Base-by-base conservation (phyloP, 2,329 filamentous ascomycete genomes). In the Paraphoma sp. region DNA sequence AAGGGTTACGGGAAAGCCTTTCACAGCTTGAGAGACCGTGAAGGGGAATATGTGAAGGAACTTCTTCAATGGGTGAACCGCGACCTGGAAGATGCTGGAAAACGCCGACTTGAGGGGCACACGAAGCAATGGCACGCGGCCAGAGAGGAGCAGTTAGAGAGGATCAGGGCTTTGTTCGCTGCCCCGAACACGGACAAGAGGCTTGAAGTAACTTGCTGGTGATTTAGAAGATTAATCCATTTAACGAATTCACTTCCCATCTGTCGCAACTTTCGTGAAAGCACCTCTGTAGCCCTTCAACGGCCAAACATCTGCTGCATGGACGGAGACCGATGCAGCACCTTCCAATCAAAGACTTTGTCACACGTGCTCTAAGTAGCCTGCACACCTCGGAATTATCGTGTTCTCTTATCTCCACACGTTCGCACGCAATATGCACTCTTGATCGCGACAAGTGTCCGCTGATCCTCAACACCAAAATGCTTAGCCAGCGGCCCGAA, bases 1-100 rank as follows among this genome's bases (percentile, higher is more conserved):
- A 81, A 79, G 56, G 80, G 80, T 1, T 69, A 67, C 36, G 80
- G 79, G 0, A 78, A 81, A 48, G 64, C 60, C 1, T 81, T 83
- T 51, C 81, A 83, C 65, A 80, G 76, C 31, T 59, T 84, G 46
- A 78, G 65, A 43, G 73, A 74, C 6, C 64, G 68, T 14, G 76
- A 81, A 56, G 66, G 71, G 28, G 72, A 69, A 18, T 79, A 80
- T 72, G 78, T 79, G 17, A 52, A 74, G 46, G 74, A 78, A 45
- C 59, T 81, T 41, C 56, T 79, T 10, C 66, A 54, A 12, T 77
- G 77, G 72, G 71, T 79, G 6, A 81, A 81, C 58, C 30, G 33
- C 5, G 68, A 76, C 40, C 54, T 73, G 43, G 57, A 50, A 18
- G 51, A 54, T 23, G 40, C 40, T 11, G 71, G 70, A 1, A 44